Evolutionary conservation across 2,329 filamentous ascomycete genomes (phyloP).

Genomic region (Epichloe baconii): DNA sequence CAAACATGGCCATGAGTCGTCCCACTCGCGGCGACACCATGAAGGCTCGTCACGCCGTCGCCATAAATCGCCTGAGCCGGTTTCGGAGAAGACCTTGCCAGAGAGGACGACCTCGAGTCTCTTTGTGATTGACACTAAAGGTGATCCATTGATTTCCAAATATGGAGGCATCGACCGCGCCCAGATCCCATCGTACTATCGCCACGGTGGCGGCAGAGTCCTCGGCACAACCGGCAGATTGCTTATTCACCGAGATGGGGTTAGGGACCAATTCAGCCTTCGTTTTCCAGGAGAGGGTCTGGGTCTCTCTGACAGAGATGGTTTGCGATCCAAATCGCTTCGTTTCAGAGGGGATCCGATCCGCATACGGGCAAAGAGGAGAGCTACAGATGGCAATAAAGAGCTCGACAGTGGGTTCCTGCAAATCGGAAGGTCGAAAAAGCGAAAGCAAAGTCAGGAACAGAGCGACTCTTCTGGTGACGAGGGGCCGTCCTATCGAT

Average conservation of each 20-base stretch:
- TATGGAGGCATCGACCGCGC: slow-evolving; percentile 61
- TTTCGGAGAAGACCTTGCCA: neutral
- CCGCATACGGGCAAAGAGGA: slow-evolving; percentile 21
- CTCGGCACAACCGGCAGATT: slow-evolving; percentile 50
- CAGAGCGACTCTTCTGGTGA: slow-evolving; percentile 31
- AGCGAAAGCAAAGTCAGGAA: slow-evolving; percentile 24
- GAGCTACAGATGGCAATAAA: slow-evolving; percentile 7
- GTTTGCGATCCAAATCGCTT: slow-evolving; percentile 29
- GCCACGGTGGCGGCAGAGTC: slow-evolving; percentile 54
- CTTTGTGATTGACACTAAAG: slow-evolving; percentile 58
- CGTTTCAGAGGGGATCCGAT: slow-evolving; percentile 25
- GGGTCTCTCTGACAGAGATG: slow-evolving; percentile 28
- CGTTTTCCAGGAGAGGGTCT: slow-evolving; percentile 28
- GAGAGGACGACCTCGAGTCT: slow-evolving; percentile 11
- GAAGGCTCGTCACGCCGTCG: neutral
- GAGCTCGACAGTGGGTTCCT: slow-evolving; percentile 33
- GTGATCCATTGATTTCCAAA: slow-evolving; percentile 60
- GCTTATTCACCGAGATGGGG: slow-evolving; percentile 53
- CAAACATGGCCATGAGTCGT: neutral
- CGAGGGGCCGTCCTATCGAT: slow-evolving; percentile 45
- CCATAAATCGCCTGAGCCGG: neutral
- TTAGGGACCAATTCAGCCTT: slow-evolving; percentile 41
- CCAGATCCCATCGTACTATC: slow-evolving; percentile 56
- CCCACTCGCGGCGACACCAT: neutral
- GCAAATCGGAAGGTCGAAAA: slow-evolving; percentile 28